Conservation (phyloP, 2,329 filamentous ascomycete genomes). For the Sporothrix brasiliensis region DNA sequence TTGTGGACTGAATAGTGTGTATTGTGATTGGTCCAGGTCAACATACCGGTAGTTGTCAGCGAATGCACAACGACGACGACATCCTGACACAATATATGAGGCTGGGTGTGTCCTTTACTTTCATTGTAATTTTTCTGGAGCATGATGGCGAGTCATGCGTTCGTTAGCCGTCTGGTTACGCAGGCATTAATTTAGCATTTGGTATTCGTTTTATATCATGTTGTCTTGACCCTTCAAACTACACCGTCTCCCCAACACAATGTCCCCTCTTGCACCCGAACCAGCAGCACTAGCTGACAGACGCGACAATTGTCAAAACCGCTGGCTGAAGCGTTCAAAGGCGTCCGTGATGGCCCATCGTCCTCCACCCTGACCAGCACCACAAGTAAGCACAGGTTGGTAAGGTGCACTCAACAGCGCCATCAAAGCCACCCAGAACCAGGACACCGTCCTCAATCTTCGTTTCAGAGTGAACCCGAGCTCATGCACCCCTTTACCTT, state of each 20-base stretch:
- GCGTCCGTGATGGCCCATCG: neutral
- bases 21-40: conserved; percentile 19
- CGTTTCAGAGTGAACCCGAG: conserved; percentile 38
- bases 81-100: neutral
- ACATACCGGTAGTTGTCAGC: neutral
- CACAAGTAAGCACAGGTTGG: conserved; percentile 10
- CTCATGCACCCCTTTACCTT: conserved; percentile 40
- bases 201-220: neutral
- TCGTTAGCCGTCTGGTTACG: too few relatives aligned
- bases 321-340: neutral
- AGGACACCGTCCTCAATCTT: conserved; percentile 33
- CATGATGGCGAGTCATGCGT: too few relatives aligned
- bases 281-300: neutral
- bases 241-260: neutral
- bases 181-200: neutral
- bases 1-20: conserved; percentile 20
- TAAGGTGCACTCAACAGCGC: conserved; percentile 29
- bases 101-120: neutral
- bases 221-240: neutral
- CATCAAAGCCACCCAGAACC: conserved; percentile 28
- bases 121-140: neutral
- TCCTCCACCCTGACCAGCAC: neutral
- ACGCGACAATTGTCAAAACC: neutral
- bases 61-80: neutral
- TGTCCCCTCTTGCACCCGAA: neutral